Conservation (phyloP, 768 basidiomycete species). For the Sutorius australiensis region DNA sequence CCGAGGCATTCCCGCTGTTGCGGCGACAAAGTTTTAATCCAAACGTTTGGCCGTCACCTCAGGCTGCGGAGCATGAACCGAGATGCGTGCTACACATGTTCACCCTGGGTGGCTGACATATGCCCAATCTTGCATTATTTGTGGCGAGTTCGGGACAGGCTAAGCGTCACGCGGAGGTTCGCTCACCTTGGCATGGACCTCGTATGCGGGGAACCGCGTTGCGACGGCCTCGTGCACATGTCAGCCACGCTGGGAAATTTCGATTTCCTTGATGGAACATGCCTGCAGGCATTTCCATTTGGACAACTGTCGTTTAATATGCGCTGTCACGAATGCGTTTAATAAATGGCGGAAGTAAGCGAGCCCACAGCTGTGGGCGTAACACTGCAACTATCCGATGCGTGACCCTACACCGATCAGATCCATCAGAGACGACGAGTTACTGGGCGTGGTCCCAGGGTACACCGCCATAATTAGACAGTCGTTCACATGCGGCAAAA, state of each 20-base stretch:
- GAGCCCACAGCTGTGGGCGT: not conserved
- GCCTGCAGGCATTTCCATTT: not conserved
- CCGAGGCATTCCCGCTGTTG: not conserved
- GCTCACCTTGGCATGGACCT: not conserved
- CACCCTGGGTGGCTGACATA: constrained; percentile 11
- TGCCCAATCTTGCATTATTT: not conserved
- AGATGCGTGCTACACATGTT: not conserved
- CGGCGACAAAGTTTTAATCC: constrained; percentile 5
- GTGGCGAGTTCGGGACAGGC: not conserved
- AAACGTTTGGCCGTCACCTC: not conserved
- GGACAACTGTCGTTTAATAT: not conserved
- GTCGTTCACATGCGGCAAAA: not conserved
- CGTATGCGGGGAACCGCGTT: not conserved
- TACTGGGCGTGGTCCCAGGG: not conserved
- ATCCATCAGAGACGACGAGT: not conserved
- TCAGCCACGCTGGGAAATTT: not conserved
- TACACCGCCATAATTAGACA: not conserved
- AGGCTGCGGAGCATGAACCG: not conserved
- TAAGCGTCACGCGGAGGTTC: too few relatives aligned
- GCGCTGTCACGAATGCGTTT: constrained; percentile 3
- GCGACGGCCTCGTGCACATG: not conserved
- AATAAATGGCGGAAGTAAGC: constrained; percentile 9
- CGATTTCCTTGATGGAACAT: not conserved
- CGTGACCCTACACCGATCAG: not conserved
- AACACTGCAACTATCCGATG: not conserved